Evolutionary conservation across 805 yeast species (phyloP), one percentile per base, ranked within the genome.

Genomic region (Candida qinlingensis): DNA sequence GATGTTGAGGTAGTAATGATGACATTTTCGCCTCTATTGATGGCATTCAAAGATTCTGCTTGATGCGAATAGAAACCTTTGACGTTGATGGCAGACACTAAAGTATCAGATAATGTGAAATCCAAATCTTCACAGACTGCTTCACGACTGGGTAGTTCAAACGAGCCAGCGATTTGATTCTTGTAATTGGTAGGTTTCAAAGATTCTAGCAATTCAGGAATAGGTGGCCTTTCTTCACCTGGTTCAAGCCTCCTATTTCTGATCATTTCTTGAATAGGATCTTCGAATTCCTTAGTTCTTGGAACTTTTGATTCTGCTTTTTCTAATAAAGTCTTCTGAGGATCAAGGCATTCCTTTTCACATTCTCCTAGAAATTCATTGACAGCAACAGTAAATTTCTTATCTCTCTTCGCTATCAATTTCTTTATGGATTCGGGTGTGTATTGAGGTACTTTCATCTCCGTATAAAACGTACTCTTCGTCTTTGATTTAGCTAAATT

Each of bases 1-100:
- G 97, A 89, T 0, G 99, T 94, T 0, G 97, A 81, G 0, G 99
- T 94, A n/a, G 96, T 83, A 3, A 91, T 82, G 39, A 94, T 87
- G 5, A 90, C 89, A 65, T 91, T 82, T 42, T 77, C 71, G 0
- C 81, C 80, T 0, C 67, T 56, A 42, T 78, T 64, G 26, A 86
- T 65, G 0, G 82, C 75, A 47, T 82, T 75, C 2, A 91, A 63
- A 0, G 97, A 97, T 44, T 78, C 76, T 1, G 86, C 80, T 63
- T 94, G 99, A 67, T 94, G 99, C 0, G 79, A 63, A 63, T 89
- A 94, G 35, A 92, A 75, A 6, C 69, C 61, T 1, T 74, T 71
- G 8, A 71, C 68, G 40, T 70, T 66, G 11, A 89, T 64, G 0
- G 87, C 85, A 7, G 70, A 69, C 36, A 68, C 62, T 6, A 83